Percentiles rank a stretch among this genome's conserved stretches.
These are phyloP conservation scores for Serendipita sp. DNA, from an alignment of 768 basidiomycete genomes.

Conservation along the genomic window DNA sequence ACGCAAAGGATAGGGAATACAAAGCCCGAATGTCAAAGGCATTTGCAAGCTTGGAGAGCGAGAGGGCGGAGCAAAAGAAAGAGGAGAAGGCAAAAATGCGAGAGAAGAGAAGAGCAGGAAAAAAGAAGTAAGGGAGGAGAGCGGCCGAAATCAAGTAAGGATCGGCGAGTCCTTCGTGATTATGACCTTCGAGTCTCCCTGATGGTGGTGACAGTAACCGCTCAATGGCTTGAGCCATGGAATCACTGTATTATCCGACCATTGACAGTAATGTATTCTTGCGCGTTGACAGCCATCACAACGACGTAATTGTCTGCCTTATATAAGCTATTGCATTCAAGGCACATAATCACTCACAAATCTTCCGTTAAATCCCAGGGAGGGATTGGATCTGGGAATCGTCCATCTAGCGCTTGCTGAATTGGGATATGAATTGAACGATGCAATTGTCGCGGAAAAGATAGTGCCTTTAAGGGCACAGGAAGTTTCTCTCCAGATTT, in stretches of 20 bases:
- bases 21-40: constrained; percentile 71
- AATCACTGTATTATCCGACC: background rate
- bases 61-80: constrained; percentile 89
- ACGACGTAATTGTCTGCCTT: background rate
- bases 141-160: background rate
- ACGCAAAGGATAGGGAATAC: constrained; percentile 71
- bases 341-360: background rate
- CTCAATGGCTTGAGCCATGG: background rate
- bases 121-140: constrained; percentile 23
- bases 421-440: background rate
- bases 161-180: background rate
- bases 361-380: background rate
- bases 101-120: constrained; percentile 62
- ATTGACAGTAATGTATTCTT: background rate
- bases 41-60: constrained; percentile 59
- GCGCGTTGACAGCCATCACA: background rate
- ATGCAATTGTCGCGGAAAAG: background rate
- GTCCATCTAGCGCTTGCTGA: background rate
- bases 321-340: background rate
- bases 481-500: background rate
- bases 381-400: background rate
- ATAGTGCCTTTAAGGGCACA: background rate
- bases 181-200: background rate
- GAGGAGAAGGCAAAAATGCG: constrained; percentile 70
- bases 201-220: background rate